These are phyloP conservation scores for Seiridium unicorne DNA, from an alignment of 2,329 filamentous ascomycete genomes.

Conservation along the genomic window DNA sequence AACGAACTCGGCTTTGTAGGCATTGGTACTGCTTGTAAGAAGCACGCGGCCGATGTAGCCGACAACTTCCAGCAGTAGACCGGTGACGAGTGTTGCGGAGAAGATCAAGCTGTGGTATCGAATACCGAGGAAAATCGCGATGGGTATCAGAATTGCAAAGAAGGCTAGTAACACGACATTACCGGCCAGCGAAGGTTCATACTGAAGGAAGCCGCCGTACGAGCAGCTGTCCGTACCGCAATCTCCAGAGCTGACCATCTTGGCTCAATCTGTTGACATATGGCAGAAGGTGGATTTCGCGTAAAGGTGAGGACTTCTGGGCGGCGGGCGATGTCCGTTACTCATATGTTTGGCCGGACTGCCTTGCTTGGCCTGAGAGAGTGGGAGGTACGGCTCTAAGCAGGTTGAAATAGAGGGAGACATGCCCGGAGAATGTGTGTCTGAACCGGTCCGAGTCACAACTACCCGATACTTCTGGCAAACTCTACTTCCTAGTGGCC, in stretches of 20 bases:
- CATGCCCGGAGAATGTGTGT: neutral
- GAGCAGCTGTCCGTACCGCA: conserved; percentile 9
- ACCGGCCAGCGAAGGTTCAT: conserved; percentile 34
- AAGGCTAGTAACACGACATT: conserved; percentile 38
- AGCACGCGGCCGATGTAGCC: conserved; percentile 47
- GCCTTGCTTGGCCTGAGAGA: neutral
- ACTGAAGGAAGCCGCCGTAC: conserved; percentile 19
- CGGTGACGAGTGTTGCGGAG: conserved; percentile 35
- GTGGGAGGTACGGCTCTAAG: neutral
- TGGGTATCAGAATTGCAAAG: conserved; percentile 38
- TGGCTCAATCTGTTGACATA: conserved; percentile 13
- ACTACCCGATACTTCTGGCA: neutral
- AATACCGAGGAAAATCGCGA: conserved; percentile 35
- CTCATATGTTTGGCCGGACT: neutral
- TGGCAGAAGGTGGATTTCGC: neutral
- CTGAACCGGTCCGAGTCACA: conserved; percentile 1
- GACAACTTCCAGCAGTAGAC: conserved; percentile 41
- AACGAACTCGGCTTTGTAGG: conserved; percentile 35
- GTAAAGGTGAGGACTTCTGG: neutral
- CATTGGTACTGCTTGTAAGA: conserved; percentile 29
- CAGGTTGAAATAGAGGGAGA: neutral
- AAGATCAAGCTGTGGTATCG: conserved; percentile 39
- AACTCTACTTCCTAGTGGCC: neutral
- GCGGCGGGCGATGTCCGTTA: conserved; percentile 2
- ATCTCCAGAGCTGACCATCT: conserved; percentile 19